Base-by-base conservation (phyloP, 1,284 basidiomycete genomes). In the Volvariella volvacea region DNA sequence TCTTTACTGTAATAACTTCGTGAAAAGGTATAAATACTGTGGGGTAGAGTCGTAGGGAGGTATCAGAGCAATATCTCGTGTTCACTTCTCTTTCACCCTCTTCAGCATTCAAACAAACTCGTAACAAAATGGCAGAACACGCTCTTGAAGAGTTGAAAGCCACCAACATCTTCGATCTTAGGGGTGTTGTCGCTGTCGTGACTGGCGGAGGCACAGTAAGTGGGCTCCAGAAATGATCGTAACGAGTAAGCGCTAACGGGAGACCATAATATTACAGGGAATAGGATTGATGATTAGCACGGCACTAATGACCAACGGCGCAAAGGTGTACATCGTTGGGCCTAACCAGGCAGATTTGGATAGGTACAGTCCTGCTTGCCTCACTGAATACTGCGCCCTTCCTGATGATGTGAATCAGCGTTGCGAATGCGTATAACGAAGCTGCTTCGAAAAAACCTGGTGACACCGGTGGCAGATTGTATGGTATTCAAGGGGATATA, bases 281-380 rank as follows among this genome's bases (percentile, higher is more conserved):
- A 75, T 74, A 19, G 72, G 72, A 1, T 49, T 73, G 21, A 74
- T 75, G 67, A 71, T 73, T 22, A 64, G 59, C 40, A 64, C 65
- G 3, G 67, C 71, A 1, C 54, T 76, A 3, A 52, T 73, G 15
- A 65, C 70, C 1, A 76, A 76, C 43, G 73, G 73, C 4, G 73
- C 73, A 1, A 70, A 61, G 0, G 72, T 75, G 1, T 75, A 71
- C 43, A 71, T 73, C 43, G 65, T 74, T 32, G 73, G 73, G 0
- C 70, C 64, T 0, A 62, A 61, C 10, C 70, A 74, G 49, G 60
- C 52, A 9, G 66, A 68, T 15, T 57, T 76, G 4, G 70, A 74
- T 39, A 54, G 53, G 64, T 64, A 22, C 28, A 46, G 36, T n/a
- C n/a, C 25, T 22, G 30, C 8, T 45, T 10, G 6, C 7, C 9